A percentile compares a stretch with the other conserved stretches of the same genome.
These are phyloP conservation scores for Sugiyamaella xylanicola DNA, from an alignment of 1,139 yeast species.

Conservation along the genomic window DNA sequence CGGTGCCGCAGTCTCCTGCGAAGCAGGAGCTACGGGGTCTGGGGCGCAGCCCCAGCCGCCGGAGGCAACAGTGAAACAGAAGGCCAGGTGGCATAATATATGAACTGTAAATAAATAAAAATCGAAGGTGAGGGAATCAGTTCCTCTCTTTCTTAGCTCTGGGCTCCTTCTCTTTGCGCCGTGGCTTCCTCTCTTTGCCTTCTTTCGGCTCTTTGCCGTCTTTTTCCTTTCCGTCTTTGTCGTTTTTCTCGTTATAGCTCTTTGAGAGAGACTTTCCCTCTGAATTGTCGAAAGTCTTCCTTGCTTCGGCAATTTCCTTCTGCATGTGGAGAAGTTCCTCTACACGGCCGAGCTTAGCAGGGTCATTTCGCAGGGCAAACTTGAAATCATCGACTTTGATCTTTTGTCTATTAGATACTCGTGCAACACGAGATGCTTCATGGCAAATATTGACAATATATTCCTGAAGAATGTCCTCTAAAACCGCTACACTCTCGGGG, in stretches of 20 bases:
- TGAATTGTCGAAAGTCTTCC: slow-evolving; percentile 75
- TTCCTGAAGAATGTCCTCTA: slow-evolving; percentile 83
- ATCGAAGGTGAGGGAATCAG: not conserved
- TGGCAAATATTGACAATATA: slow-evolving; percentile 71
- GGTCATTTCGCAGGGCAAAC: slow-evolving; percentile 80
- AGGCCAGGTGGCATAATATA: not conserved
- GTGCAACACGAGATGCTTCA: slow-evolving; percentile 57
- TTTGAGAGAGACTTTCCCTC: slow-evolving; percentile 51
- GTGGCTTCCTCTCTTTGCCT: slow-evolving; percentile 21
- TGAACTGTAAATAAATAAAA: not conserved
- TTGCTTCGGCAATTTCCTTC: slow-evolving; percentile 74
- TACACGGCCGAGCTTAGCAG: slow-evolving; percentile 79
- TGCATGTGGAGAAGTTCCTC: slow-evolving; percentile 77
- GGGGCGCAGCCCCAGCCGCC: slow-evolving; percentile 1
- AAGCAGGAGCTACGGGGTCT: not conserved
- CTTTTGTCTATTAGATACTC: slow-evolving; percentile 62
- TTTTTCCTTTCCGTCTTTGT: slow-evolving; percentile 31
- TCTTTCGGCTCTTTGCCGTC: slow-evolving; percentile 26
- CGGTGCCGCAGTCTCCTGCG: not conserved
- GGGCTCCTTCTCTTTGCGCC: slow-evolving; percentile 11
- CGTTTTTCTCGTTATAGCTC: slow-evolving; percentile 42
- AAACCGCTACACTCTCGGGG: slow-evolving; percentile 71
- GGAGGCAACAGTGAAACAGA: not conserved
- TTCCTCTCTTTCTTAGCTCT: slow-evolving; percentile 24
- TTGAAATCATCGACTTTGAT: slow-evolving; percentile 86